Percentiles rank a stretch among this genome's conserved stretches.
Evolutionary conservation across 2,329 filamentous ascomycete species (phyloP).

Genomic region (Clonostachys rosea): DNA sequence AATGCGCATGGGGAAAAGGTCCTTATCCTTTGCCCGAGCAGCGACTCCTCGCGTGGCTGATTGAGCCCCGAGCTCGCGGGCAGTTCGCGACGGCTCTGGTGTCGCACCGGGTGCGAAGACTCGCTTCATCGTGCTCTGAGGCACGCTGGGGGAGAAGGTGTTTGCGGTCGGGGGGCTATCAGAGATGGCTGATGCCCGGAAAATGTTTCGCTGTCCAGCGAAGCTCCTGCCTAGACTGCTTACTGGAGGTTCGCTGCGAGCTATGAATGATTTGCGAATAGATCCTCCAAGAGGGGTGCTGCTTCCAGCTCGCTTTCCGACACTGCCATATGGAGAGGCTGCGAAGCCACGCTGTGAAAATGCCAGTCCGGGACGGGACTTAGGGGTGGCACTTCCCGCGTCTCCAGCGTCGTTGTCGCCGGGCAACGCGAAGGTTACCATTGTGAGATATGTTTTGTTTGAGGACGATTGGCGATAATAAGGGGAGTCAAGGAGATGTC

Average conservation of each 20-base stretch:
- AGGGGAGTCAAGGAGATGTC: neutral
- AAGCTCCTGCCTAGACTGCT: constrained; percentile 27
- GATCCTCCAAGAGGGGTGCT: constrained; percentile 31
- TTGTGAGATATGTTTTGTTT: constrained; percentile 5
- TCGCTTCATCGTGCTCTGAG: constrained; percentile 38
- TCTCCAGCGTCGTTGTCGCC: constrained; percentile 23
- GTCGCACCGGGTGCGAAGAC: constrained; percentile 40
- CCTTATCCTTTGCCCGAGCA: constrained; percentile 40
- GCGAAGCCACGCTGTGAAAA: constrained; percentile 36
- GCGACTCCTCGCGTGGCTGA: constrained; percentile 43
- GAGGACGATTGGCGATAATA: neutral
- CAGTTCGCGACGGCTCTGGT: constrained; percentile 33
- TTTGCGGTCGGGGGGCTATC: constrained; percentile 20
- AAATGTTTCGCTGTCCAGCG: constrained; percentile 33
- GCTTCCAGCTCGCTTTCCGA: constrained; percentile 18
- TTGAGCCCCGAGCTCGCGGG: constrained; percentile 36
- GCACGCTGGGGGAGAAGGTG: constrained; percentile 39
- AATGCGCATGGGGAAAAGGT: constrained; percentile 55
- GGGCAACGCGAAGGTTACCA: constrained; percentile 33
- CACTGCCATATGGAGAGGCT: constrained; percentile 24
- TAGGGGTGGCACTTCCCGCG: constrained; percentile 25
- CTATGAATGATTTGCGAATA: constrained; percentile 24
- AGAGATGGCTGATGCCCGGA: constrained; percentile 29
- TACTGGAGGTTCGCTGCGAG: constrained; percentile 25
- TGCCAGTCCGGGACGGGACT: constrained; percentile 31